These are phyloP conservation scores for Nannochloropsis gaditana DNA, from an alignment of 108 stramenopile genomes.

Conservation along the genomic window DNA sequence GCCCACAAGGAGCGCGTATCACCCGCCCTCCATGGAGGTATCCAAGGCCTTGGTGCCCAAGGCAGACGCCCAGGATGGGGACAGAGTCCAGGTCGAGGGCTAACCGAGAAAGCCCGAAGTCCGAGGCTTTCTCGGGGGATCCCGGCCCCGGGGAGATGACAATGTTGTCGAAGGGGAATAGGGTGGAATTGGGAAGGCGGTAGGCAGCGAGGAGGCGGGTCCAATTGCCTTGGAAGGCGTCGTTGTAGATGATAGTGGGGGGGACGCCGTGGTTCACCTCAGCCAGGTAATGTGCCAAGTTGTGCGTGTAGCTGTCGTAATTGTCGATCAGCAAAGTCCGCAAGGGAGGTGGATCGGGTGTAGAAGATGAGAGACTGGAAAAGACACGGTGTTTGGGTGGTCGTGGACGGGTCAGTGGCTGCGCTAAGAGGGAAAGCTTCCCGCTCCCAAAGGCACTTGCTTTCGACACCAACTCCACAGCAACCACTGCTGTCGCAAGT, in stretches of 20 bases:
- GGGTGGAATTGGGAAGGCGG: slow-evolving; percentile 20
- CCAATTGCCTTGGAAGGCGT: slow-evolving; percentile 52
- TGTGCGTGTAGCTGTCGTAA: slow-evolving; percentile 94
- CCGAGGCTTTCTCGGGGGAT: slow-evolving; percentile 56
- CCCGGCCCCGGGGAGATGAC: slow-evolving; percentile 83
- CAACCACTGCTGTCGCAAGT: too few relatives aligned
- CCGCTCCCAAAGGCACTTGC: too few relatives aligned
- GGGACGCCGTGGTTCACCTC: slow-evolving; percentile 60
- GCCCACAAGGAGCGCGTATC: slow-evolving; percentile 53
- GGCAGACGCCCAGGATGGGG: slow-evolving; percentile 83
- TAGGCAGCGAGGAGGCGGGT: not conserved
- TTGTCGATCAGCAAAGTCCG: slow-evolving; percentile 78
- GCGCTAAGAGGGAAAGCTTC: too few relatives aligned
- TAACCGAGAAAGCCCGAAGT: slow-evolving; percentile 59
- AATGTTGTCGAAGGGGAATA: slow-evolving; percentile 63
- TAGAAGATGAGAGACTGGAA: not conserved
- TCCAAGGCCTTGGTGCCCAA: slow-evolving; percentile 84
- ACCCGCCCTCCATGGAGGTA: slow-evolving; percentile 58
- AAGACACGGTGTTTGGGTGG: too few relatives aligned
- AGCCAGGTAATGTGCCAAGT: slow-evolving; percentile 73
- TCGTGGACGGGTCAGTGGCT: too few relatives aligned
- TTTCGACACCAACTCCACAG: too few relatives aligned
- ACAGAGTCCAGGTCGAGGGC: slow-evolving; percentile 57
- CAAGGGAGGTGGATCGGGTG: not conserved
- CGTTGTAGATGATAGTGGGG: slow-evolving; percentile 72